Evolutionary conservation across 768 basidiomycete genomes (phyloP).

Genomic region (Suillus ampliporus): DNA sequence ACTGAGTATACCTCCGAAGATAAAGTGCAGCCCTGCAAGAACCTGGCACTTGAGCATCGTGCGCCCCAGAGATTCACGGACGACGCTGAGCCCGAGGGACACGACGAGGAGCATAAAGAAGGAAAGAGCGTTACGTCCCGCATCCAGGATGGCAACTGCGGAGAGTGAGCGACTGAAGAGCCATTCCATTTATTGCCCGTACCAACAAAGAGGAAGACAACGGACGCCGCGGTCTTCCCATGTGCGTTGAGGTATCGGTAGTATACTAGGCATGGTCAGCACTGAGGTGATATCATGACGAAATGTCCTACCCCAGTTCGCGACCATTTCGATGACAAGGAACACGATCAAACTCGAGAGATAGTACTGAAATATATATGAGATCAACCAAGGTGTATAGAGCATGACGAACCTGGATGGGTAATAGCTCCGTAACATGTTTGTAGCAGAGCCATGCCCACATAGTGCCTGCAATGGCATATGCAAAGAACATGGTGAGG

Average conservation of each 20-base stretch:
- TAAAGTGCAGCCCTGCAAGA: conserved; percentile 84
- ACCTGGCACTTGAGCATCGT: conserved; percentile 86
- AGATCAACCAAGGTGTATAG: conserved; percentile 3
- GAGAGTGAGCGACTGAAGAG: conserved; percentile 10
- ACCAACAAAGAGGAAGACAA: conserved; percentile 94
- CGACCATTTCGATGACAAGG: conserved; percentile 92
- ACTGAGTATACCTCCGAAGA: conserved; percentile 87
- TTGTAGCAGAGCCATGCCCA: conserved; percentile 90
- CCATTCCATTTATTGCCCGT: conserved; percentile 31
- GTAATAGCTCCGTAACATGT: conserved; percentile 83
- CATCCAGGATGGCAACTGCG: conserved; percentile 93
- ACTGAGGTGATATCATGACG: conserved; percentile 11
- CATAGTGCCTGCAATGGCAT: conserved; percentile 63
- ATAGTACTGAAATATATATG: conserved; percentile 67
- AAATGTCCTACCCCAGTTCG: conserved; percentile 74
- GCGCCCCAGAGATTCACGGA: conserved; percentile 83
- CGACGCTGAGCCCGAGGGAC: conserved; percentile 89
- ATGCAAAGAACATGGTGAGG: conserved; percentile 81
- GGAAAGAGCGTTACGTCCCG: conserved; percentile 90
- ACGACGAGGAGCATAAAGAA: conserved; percentile 96
- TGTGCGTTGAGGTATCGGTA: conserved; percentile 95
- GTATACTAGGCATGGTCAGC: conserved; percentile 59
- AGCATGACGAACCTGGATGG: conserved; percentile 69
- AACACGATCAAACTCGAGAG: conserved; percentile 87
- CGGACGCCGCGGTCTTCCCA: conserved; percentile 72